A percentile compares a stretch with the other conserved stretches of the same genome.
These are phyloP conservation scores for Trichoderma citrinoviride DNA, from an alignment of 2,329 filamentous ascomycete species.

Conservation along the genomic window DNA sequence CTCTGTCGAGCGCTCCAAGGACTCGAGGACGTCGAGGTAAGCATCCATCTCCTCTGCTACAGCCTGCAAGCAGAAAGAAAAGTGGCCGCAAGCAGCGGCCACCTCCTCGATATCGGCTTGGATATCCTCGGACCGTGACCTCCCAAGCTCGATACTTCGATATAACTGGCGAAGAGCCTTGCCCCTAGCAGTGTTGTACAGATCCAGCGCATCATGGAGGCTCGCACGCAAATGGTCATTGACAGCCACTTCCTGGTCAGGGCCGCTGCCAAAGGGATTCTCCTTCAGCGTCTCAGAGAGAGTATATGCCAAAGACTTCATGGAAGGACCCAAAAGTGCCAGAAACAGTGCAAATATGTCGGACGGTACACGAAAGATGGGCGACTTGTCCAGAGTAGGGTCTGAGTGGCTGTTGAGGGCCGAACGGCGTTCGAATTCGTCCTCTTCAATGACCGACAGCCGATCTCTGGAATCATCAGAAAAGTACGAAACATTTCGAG, in stretches of 20 bases:
- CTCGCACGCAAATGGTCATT: conserved; percentile 80
- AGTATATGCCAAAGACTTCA: conserved; percentile 93
- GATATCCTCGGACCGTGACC: conserved; percentile 66
- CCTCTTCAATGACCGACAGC: conserved; percentile 62
- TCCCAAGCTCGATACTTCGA: conserved; percentile 69
- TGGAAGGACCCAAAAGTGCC: conserved; percentile 80
- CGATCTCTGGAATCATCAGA: conserved; percentile 43
- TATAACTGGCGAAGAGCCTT: conserved; percentile 79
- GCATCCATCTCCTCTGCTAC: conserved; percentile 86
- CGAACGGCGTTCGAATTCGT: conserved; percentile 45
- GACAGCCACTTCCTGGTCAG: conserved; percentile 66
- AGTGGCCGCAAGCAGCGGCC: conserved; percentile 95
- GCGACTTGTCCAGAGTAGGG: conserved; percentile 30
- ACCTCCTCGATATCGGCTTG: conserved; percentile 96
- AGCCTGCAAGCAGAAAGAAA: conserved; percentile 85
- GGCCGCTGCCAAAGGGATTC: conserved; percentile 71
- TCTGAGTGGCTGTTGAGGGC: conserved; percentile 32
- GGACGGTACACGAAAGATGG: conserved; percentile 58
- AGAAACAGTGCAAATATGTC: conserved; percentile 95
- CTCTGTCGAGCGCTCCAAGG: conserved; percentile 71
- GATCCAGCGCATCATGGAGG: conserved; percentile 71
- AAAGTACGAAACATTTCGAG: conserved; percentile 32
- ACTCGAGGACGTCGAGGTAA: conserved; percentile 80
- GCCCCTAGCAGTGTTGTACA: conserved; percentile 75
- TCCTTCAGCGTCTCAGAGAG: conserved; percentile 85